phyloP scores from a whole-genome alignment of 2,329 filamentous ascomycete genomes.

The Alternaria solani region DNA sequence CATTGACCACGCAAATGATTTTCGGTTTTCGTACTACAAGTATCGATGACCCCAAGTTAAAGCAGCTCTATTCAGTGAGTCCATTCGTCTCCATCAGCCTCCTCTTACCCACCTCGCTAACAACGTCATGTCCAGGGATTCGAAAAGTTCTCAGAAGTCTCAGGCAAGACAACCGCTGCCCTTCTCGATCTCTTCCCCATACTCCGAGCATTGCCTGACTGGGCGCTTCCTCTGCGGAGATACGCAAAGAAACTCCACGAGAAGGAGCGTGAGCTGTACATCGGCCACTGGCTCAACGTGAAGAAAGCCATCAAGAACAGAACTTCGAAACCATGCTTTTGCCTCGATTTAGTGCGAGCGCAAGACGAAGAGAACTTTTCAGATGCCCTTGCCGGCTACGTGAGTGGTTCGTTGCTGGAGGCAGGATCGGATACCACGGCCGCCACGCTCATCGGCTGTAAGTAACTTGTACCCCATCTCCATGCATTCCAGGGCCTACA shows the following conservation, averaged over 20 bases:
- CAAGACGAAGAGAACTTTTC: constrained; percentile 33
- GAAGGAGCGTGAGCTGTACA: constrained; percentile 50
- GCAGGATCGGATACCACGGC: constrained; percentile 44
- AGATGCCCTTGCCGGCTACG: constrained; percentile 34
- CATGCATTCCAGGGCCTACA: neutral
- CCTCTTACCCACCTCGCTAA: constrained; percentile 7
- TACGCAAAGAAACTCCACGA: constrained; percentile 55
- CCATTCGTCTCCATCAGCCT: rapidly evolving
- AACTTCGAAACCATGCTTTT: constrained; percentile 33
- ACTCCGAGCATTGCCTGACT: constrained; percentile 50
- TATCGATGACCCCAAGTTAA: constrained; percentile 26
- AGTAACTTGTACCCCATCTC: neutral
- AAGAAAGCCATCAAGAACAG: constrained; percentile 28
- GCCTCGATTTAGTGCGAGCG: constrained; percentile 28
- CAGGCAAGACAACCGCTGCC: constrained; percentile 53
- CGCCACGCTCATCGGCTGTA: constrained; percentile 31
- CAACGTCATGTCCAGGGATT: constrained; percentile 51
- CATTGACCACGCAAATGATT: constrained; percentile 60
- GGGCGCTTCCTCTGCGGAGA: constrained; percentile 43
- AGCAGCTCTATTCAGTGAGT: constrained; percentile 24
- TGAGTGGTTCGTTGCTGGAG: constrained; percentile 37
- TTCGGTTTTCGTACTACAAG: constrained; percentile 53
- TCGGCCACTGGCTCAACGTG: constrained; percentile 31
- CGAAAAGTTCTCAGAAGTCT: constrained; percentile 54
- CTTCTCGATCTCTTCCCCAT: constrained; percentile 59